Evolutionary conservation across 2,329 filamentous ascomycete genomes (phyloP), one percentile per base, ranked within the genome.

Genomic region (Geoglossum cookeanum): DNA sequence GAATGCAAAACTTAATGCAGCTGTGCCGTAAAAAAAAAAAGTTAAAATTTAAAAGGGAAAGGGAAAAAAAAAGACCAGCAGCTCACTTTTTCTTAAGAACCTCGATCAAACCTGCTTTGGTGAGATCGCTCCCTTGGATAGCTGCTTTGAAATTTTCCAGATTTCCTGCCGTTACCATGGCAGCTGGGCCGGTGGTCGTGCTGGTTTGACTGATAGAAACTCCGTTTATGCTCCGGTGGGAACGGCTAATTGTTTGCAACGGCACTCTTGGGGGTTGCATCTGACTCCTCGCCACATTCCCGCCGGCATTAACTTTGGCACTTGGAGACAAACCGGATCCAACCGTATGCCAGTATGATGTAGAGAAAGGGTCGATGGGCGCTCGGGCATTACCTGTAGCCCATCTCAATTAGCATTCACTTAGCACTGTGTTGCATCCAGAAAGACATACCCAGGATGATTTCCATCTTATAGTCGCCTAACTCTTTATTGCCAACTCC

Each of bases 351-450:
- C 92, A 97, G 68, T 97, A 97, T 0, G 74, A 69, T 0, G 80
- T 80, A 0, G 87, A 90, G 66, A 91, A 94, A 0, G 92, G 92
- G 65, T 98, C 83, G 61, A 98, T 91, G 6, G 81, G 69, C 68
- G 80, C 70, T 57, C 68, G 66, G 55, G 72, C 67, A 3, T 70
- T 66, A 55, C 76, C 75, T 68, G 56, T 32, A 48, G 56, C 44
- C 30, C 49, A 17, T 52, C n/a, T 13, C 45, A 3, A 30, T 53
- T 33, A 58, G 45, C 49, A 5, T 15, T 49, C 29, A n/a, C n/a
- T 3, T 33, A n/a, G 27, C 7, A 7, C 60, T 56, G 61, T 61
- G 35, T 64, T 54, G 32, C 49, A 33, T 11, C 58, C 42, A 17
- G 4, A 22, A 4, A 59, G 44, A 71, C 78, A 69, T 72, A 87